Evolutionary conservation across 2,329 filamentous ascomycete species (phyloP).

Genomic region (Cladophialophora immunda): DNA sequence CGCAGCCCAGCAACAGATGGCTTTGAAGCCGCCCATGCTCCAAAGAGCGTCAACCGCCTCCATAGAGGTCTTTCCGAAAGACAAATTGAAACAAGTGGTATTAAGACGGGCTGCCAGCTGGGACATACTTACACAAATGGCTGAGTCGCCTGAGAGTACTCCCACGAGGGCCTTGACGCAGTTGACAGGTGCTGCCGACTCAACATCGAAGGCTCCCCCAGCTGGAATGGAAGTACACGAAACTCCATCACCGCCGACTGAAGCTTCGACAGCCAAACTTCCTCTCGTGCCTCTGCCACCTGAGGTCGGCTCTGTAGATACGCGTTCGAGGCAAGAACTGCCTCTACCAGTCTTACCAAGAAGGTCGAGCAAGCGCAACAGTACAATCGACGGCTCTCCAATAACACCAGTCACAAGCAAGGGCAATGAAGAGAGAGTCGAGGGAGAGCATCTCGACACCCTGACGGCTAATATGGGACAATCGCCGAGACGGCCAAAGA

Average conservation of each 20-base stretch:
- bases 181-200: constrained; percentile 39
- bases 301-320: constrained; percentile 29
- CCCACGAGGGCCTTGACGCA: constrained; percentile 38
- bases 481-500: constrained; percentile 8
- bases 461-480: neutral
- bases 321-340: constrained; percentile 20
- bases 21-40: constrained; percentile 34
- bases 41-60: constrained; percentile 42
- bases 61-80: constrained; percentile 41
- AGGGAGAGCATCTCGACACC: neutral
- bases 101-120: constrained; percentile 35
- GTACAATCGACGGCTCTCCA: constrained; percentile 25
- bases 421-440: constrained; percentile 7
- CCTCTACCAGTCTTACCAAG: constrained; percentile 35
- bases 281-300: constrained; percentile 35
- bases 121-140: constrained; percentile 39
- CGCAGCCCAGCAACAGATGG: constrained; percentile 24
- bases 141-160: constrained; percentile 33
- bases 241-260: constrained; percentile 1
- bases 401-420: constrained; percentile 34
- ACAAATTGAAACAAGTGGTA: constrained; percentile 38
- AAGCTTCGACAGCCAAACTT: constrained; percentile 20
- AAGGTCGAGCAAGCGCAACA: constrained; percentile 42
- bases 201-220: constrained; percentile 33
- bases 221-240: constrained; percentile 39